Evolutionary conservation across 2,329 filamentous ascomycete genomes (phyloP).

Genomic region (Blumeria hordei): DNA sequence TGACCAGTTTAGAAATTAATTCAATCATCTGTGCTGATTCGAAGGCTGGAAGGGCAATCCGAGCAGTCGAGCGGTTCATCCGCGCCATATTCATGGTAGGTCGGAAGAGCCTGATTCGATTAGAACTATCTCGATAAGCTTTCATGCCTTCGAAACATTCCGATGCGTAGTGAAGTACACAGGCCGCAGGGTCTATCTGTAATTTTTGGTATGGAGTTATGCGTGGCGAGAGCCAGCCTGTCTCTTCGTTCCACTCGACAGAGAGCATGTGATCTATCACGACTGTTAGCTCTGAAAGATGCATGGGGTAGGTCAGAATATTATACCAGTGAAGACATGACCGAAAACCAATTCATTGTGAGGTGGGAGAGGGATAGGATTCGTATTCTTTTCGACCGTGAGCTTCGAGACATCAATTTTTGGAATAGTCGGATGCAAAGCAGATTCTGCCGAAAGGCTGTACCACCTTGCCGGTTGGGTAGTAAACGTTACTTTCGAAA

Average conservation of each 20-base stretch:
- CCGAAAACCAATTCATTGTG: constrained; percentile 76
- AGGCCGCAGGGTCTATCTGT: constrained; percentile 82
- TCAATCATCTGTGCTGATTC: constrained; percentile 49
- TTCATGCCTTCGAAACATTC: constrained; percentile 99
- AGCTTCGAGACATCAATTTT: constrained; percentile 60
- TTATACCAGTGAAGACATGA: constrained; percentile 61
- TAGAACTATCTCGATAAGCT: constrained; percentile 73
- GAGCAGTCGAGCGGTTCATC: constrained; percentile 71
- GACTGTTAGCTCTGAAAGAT: background rate
- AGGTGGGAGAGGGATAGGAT: constrained; percentile 49
- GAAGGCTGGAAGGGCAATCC: constrained; percentile 84
- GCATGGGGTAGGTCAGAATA: background rate
- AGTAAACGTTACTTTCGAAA: too few species aligned
- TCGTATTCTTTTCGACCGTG: constrained; percentile 45
- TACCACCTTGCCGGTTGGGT: too few species aligned
- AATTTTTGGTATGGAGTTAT: constrained; percentile 95
- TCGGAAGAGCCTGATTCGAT: constrained; percentile 66
- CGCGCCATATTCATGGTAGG: constrained; percentile 92
- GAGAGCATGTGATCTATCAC: constrained; percentile 80
- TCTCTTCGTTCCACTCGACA: constrained; percentile 68
- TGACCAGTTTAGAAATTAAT: constrained; percentile 56
- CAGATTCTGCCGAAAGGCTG: too few species aligned
- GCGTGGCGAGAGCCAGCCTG: constrained; percentile 49
- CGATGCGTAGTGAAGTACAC: constrained; percentile 96
- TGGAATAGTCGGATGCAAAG: background rate